Conservation (phyloP, 371 early-diverging fungal genomes). For the Amoeboradix gromovi region DNA sequence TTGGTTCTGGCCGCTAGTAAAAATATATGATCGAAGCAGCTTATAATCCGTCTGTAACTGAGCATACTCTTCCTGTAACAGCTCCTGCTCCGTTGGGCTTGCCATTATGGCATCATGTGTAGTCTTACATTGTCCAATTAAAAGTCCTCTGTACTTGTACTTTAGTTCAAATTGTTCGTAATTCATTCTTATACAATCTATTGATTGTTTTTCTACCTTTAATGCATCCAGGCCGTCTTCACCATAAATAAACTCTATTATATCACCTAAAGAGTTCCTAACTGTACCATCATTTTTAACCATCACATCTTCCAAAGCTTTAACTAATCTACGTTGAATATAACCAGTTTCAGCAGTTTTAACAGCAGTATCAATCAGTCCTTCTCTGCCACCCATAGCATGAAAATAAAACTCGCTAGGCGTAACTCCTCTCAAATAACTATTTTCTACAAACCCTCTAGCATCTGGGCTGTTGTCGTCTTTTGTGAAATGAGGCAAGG, state of each 20-base stretch:
- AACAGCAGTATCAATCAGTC: slow-evolving; percentile 89
- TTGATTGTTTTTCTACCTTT: slow-evolving; percentile 52
- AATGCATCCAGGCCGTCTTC: slow-evolving; percentile 97
- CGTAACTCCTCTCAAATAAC: slow-evolving; percentile 85
- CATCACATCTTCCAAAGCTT: slow-evolving; percentile 94
- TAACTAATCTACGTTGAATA: slow-evolving; percentile 95
- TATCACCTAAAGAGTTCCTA: slow-evolving; percentile 65
- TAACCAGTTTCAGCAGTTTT: slow-evolving; percentile 99
- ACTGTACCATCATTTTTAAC: slow-evolving; percentile 94
- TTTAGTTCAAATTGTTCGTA: slow-evolving; percentile 38
- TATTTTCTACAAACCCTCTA: slow-evolving; percentile 95
- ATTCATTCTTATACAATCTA: slow-evolving; percentile 32
- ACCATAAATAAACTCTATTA: slow-evolving; percentile 89
- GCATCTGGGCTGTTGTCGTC: slow-evolving; percentile 91
- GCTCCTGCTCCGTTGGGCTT: neutral
- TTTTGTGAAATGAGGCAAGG: slow-evolving; percentile 91
- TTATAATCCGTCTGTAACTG: slow-evolving; percentile 41
- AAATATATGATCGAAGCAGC: slow-evolving; percentile 38
- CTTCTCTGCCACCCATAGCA: slow-evolving; percentile 99
- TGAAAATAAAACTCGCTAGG: slow-evolving; percentile 99
- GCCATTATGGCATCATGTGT: no score
- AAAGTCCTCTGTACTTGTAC: slow-evolving; percentile 15
- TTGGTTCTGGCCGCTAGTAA: slow-evolving; percentile 28
- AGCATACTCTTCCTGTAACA: slow-evolving; percentile 37
- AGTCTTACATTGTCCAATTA: no score